A percentile compares a stretch with the other conserved stretches of the same genome.
These are phyloP conservation scores for Pezicula neosporulosa DNA, from an alignment of 2,329 filamentous ascomycete species.

Conservation along the genomic window DNA sequence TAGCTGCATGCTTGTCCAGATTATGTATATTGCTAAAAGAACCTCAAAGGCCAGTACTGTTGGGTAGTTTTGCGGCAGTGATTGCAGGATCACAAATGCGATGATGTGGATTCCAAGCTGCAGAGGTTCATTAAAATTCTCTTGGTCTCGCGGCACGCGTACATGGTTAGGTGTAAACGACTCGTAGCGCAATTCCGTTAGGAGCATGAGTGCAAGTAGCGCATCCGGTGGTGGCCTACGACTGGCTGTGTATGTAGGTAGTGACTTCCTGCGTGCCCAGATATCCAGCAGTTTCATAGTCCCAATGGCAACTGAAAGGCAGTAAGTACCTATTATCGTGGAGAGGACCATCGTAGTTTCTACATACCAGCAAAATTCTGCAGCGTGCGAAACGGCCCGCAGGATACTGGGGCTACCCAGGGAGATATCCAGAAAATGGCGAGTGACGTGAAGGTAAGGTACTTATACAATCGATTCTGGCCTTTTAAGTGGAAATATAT, in stretches of 20 bases:
- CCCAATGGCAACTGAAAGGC: constrained; percentile 31
- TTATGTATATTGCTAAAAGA: constrained; percentile 34
- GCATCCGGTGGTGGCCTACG: constrained; percentile 26
- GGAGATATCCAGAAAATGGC: constrained; percentile 22
- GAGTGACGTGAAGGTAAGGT: constrained; percentile 19
- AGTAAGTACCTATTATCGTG: not conserved
- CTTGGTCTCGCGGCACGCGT: constrained; percentile 23
- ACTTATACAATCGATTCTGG: constrained; percentile 16
- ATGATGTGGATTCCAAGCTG: constrained; percentile 32
- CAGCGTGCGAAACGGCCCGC: constrained; percentile 26
- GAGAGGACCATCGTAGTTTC: not conserved
- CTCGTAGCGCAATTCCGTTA: constrained; percentile 39
- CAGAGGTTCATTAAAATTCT: constrained; percentile 32
- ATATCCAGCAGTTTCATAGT: constrained; percentile 38
- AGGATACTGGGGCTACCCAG: constrained; percentile 27
- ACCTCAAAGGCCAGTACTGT: constrained; percentile 35
- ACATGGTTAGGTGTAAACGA: constrained; percentile 38
- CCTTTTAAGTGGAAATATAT: constrained; percentile 27
- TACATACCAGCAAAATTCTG: constrained; percentile 31
- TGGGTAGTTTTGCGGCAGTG: constrained; percentile 30
- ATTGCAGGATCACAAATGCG: constrained; percentile 31
- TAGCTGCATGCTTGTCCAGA: constrained; percentile 36
- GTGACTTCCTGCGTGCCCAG: constrained; percentile 29
- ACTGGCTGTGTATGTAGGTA: constrained; percentile 29
- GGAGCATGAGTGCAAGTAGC: constrained; percentile 28